Conservation (phyloP, 495 filamentous ascomycete genomes). For the Staphylotrichum tortipilum region DNA sequence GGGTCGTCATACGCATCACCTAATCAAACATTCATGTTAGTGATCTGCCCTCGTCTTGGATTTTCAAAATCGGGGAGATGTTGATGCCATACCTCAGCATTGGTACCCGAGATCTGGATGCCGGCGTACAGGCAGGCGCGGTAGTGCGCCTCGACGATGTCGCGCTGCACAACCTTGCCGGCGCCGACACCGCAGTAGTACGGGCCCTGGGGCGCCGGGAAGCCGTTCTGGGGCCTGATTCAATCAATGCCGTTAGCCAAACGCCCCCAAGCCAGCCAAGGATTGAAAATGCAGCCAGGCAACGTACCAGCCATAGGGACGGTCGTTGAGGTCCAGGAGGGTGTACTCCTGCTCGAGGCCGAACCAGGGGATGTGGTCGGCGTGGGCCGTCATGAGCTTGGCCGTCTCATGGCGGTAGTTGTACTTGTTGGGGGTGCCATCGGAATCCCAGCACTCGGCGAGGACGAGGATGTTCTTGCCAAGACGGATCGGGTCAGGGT, state of each 20-base stretch:
- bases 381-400: constrained; percentile 81
- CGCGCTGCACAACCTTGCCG: constrained; percentile 95
- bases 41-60: no score
- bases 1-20: constrained; percentile 8
- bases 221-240: constrained; percentile 56
- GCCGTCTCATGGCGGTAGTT: constrained; percentile 67
- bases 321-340: constrained; percentile 66
- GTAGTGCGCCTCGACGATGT: constrained; percentile 98
- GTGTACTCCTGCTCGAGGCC: constrained; percentile 87
- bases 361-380: constrained; percentile 85
- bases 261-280: background rate
- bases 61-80: no score
- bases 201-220: constrained; percentile 85
- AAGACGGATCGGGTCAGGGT: constrained; percentile 71
- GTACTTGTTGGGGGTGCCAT: constrained; percentile 97
- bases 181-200: constrained; percentile 99
- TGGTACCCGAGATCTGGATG: constrained; percentile 94
- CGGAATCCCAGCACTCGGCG: constrained; percentile 89
- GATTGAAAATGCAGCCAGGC: background rate
- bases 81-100: constrained; percentile 98
- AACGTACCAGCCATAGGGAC: constrained; percentile 92
- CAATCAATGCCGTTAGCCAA: background rate
- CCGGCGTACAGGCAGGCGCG: constrained; percentile 89
- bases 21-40: background rate
- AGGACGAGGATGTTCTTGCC: constrained; percentile 89